Evolutionary conservation across 139 green algal species (phyloP).

Genomic region (Micromonas pusilla): DNA sequence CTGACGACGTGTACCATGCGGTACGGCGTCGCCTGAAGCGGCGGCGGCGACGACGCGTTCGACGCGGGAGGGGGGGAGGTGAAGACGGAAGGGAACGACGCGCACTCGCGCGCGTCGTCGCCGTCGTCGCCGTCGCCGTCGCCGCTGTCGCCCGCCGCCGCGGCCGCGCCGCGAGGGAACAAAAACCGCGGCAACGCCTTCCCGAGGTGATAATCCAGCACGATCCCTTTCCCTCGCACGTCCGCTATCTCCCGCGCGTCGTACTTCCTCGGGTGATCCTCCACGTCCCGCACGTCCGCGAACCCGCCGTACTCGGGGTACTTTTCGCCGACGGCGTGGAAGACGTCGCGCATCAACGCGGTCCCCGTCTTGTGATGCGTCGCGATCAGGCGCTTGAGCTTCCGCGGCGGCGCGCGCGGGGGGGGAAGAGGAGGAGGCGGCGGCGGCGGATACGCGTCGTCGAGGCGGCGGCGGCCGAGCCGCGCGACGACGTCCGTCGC

Average conservation of each 20-base stretch:
- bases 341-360: slow-evolving; percentile 20
- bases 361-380: slow-evolving; percentile 26
- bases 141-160: background rate
- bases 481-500: too few relatives aligned
- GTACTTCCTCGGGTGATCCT: background rate
- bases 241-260: too few relatives aligned
- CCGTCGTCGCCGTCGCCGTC: background rate
- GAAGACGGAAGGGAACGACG: background rate
- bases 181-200: slow-evolving; percentile 8
- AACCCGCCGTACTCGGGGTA: background rate
- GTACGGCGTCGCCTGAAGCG: background rate
- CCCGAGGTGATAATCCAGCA: slow-evolving; percentile 14
- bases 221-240: background rate
- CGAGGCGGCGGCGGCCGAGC: too few relatives aligned
- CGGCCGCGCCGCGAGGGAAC: background rate
- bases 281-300: background rate
- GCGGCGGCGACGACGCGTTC: too few relatives aligned
- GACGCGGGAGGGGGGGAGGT: too few relatives aligned
- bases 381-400: background rate
- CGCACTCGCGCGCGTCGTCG: background rate
- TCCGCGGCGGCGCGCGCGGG: background rate
- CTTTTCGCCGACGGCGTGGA: background rate
- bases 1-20: slow-evolving; percentile 16
- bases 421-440: background rate
- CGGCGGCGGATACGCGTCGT: too few relatives aligned